Conservation (phyloP, 441 rosid genomes). For the Euphorbia schlechtendalii region DNA sequence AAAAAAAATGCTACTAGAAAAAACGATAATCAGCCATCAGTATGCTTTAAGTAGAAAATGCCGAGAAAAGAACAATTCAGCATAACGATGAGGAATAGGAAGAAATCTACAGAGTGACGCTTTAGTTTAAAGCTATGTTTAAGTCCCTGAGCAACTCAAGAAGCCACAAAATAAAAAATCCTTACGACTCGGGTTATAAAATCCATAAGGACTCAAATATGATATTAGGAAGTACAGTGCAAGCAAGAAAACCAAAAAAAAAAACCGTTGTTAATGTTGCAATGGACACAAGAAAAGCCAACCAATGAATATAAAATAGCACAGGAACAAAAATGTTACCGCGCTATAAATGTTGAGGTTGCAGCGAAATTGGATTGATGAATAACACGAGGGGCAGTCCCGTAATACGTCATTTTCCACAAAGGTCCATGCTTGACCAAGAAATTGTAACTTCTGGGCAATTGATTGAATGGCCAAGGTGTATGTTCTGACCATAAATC, state of each 20-base stretch:
- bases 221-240: too few species aligned
- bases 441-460: conserved; percentile 90
- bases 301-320: not conserved
- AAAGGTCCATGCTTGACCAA: conserved; percentile 84
- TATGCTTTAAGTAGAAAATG: too few species aligned
- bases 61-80: too few species aligned
- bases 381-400: conserved; percentile 71
- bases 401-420: conserved; percentile 91
- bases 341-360: conserved; percentile 84
- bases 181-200: too few species aligned
- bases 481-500: conserved; percentile 98
- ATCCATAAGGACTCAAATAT: too few species aligned
- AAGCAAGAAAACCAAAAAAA: not conserved
- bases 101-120: not conserved
- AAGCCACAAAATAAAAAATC: not conserved
- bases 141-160: not conserved
- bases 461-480: conserved; percentile 98
- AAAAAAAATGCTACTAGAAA: too few species aligned
- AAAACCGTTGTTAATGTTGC: not conserved
- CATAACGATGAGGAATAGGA: not conserved
- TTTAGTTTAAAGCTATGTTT: not conserved
- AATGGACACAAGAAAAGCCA: not conserved
- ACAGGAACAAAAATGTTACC: conserved; percentile 42
- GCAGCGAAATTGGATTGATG: conserved; percentile 97
- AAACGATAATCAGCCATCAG: too few species aligned